phyloP scores from a whole-genome alignment of 768 basidiomycete species.

The Terana coerulea region DNA sequence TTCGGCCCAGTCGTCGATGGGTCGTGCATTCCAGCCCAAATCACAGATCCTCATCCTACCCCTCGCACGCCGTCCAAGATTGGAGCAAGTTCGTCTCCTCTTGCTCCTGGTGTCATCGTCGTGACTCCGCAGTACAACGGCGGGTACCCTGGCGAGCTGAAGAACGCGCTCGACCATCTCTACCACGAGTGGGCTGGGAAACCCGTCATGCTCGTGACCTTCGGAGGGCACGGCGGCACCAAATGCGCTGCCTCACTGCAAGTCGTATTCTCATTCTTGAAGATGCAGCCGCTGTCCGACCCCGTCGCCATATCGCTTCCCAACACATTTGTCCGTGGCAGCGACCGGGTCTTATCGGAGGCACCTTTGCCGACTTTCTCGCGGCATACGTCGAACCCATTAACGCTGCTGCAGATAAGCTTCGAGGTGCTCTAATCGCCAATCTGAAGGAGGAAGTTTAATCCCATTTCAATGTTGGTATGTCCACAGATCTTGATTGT shows the following conservation, averaged over 20 bases:
- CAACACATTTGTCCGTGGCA: constrained; percentile 11
- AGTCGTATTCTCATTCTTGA: constrained; percentile 21
- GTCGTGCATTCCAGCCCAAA: constrained; percentile 23
- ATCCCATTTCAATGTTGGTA: too few relatives aligned
- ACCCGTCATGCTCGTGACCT: constrained; percentile 31
- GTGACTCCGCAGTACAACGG: constrained; percentile 40
- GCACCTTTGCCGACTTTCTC: constrained; percentile 19
- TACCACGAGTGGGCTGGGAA: constrained; percentile 35
- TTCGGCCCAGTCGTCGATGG: constrained; percentile 26
- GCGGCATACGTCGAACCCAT: constrained; percentile 13
- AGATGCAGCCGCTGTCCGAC: constrained; percentile 19
- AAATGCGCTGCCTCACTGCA: constrained; percentile 26
- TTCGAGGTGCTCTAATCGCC: constrained; percentile 6
- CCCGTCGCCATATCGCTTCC: constrained; percentile 19
- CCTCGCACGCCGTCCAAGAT: constrained; percentile 27
- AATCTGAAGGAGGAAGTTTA: too few relatives aligned
- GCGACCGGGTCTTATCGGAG: constrained; percentile 15
- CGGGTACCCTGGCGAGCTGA: constrained; percentile 34
- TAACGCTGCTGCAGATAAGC: constrained; percentile 15
- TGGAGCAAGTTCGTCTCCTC: constrained; percentile 30
- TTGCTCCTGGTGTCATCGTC: constrained; percentile 30
- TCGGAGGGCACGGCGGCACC: constrained; percentile 32
- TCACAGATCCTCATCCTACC: constrained; percentile 18
- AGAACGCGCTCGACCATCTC: constrained; percentile 38
- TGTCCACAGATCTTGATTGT: too few relatives aligned